Conservation (phyloP, 129 eudicot genomes). For the Chrysanthemum seticuspe region DNA sequence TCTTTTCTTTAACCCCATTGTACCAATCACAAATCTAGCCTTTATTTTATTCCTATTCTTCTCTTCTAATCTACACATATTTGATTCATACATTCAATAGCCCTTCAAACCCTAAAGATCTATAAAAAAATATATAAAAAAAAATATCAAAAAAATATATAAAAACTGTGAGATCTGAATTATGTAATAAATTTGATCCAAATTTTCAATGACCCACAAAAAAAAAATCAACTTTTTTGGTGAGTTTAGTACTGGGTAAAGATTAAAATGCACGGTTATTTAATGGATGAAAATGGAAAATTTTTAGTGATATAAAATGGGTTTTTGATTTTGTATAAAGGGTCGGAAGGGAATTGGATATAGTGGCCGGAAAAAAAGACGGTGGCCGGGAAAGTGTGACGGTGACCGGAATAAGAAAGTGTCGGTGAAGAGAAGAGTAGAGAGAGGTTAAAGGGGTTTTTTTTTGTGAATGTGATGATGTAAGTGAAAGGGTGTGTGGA, state of each 20-base stretch:
- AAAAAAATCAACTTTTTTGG: not conserved
- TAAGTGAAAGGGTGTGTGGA: not conserved
- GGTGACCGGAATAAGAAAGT: slow-evolving; percentile 34
- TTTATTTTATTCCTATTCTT: slow-evolving; percentile 35
- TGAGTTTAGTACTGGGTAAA: slow-evolving; percentile 6
- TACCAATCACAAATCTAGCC: slow-evolving; percentile 38
- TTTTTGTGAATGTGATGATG: slow-evolving; percentile 10
- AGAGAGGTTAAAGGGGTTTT: slow-evolving; percentile 20
- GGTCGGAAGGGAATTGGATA: not conserved
- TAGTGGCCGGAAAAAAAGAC: not conserved
- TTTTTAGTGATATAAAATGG: too few relatives aligned
- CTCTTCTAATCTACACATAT: slow-evolving; percentile 45
- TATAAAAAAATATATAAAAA: slow-evolving; percentile 4
- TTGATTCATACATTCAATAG: slow-evolving; percentile 35
- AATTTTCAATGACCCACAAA: not conserved
- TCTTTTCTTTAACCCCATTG: slow-evolving; percentile 67
- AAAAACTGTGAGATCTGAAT: slow-evolving; percentile 24
- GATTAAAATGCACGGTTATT: slow-evolving; percentile 23
- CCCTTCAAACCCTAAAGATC: slow-evolving; percentile 21
- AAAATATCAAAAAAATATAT: not conserved
- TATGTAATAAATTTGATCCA: slow-evolving; percentile 34
- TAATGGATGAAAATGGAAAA: slow-evolving; percentile 2
- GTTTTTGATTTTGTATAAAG: too few relatives aligned
- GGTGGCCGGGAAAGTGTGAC: not conserved
- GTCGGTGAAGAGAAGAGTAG: slow-evolving; percentile 41